These are phyloP conservation scores for Fusarium dimerum DNA, from an alignment of 2,329 filamentous ascomycete species.

Conservation along the genomic window DNA sequence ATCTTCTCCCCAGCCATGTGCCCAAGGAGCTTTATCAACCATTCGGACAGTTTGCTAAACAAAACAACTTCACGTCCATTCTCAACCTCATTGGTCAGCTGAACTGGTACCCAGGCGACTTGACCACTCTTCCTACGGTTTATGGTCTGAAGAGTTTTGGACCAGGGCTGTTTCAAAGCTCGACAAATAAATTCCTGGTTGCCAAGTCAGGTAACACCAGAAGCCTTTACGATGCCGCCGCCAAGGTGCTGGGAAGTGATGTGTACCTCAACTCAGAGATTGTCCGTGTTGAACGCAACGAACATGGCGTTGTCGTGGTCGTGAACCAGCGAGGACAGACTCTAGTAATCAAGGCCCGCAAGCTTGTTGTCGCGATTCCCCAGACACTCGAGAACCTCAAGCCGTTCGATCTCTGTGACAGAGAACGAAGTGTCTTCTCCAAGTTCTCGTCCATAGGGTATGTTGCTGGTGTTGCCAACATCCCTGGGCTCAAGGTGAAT, in stretches of 20 bases:
- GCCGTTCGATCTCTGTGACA: conserved; percentile 1
- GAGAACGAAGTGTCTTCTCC: conserved; percentile 11
- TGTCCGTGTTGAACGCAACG: background rate
- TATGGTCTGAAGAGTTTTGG: conserved; percentile 24
- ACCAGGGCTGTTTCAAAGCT: conserved; percentile 9
- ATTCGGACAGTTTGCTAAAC: conserved; percentile 17
- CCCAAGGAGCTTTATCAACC: conserved; percentile 19
- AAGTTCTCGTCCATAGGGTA: conserved; percentile 16
- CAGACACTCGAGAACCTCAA: conserved; percentile 14
- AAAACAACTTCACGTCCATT: conserved; percentile 16
- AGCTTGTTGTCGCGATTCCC: conserved; percentile 20
- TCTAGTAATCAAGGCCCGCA: conserved; percentile 10
- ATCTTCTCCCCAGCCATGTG: conserved; percentile 13
- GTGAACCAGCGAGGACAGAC: conserved; percentile 3
- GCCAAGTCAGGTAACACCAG: conserved; percentile 10
- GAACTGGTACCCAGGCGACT: conserved; percentile 21
- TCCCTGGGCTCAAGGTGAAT: conserved; percentile 6
- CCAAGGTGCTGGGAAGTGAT: background rate
- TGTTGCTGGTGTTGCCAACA: conserved; percentile 11
- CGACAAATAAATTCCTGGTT: conserved; percentile 8
- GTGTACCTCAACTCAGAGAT: conserved; percentile 13
- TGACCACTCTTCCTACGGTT: conserved; percentile 13
- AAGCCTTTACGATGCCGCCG: conserved; percentile 15
- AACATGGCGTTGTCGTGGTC: conserved; percentile 1
- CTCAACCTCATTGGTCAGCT: conserved; percentile 13